A percentile compares a stretch with the other conserved stretches of the same genome.
These are phyloP conservation scores for Nemania sp. DNA, from an alignment of 2,329 filamentous ascomycete genomes.

Conservation along the genomic window DNA sequence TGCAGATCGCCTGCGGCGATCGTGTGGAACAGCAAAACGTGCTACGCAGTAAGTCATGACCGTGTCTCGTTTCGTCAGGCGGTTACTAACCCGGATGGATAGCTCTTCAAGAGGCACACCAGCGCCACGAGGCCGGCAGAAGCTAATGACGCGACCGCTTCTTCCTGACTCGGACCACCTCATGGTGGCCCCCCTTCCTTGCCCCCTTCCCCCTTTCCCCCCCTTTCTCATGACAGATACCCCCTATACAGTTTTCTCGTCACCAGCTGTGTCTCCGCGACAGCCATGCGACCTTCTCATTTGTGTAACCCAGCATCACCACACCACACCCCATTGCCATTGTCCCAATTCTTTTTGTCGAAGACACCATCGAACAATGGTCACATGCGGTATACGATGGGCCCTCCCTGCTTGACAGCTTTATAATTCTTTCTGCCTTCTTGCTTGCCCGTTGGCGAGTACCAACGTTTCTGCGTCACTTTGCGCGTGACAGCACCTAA, in stretches of 20 bases:
- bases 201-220: slow-evolving; percentile 30
- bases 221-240: slow-evolving; percentile 38
- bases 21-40: slow-evolving; percentile 60
- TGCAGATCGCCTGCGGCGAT: slow-evolving; percentile 69
- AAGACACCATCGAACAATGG: slow-evolving; percentile 16
- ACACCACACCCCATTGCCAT: slow-evolving; percentile 14
- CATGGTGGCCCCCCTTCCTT: slow-evolving; percentile 25
- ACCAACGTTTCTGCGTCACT: slow-evolving; percentile 3
- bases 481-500: slow-evolving; percentile 20
- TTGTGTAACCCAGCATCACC: slow-evolving; percentile 28
- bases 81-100: slow-evolving; percentile 35
- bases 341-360: slow-evolving; percentile 7
- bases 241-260: slow-evolving; percentile 29
- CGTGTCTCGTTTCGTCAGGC: not conserved
- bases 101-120: slow-evolving; percentile 51
- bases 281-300: slow-evolving; percentile 35
- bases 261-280: slow-evolving; percentile 24
- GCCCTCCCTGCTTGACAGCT: slow-evolving; percentile 30
- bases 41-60: slow-evolving; percentile 54
- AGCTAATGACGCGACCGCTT: slow-evolving; percentile 34
- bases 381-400: slow-evolving; percentile 11
- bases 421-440: slow-evolving; percentile 30
- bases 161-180: slow-evolving; percentile 13
- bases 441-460: slow-evolving; percentile 3
- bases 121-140: slow-evolving; percentile 41